phyloP scores from a whole-genome alignment of 2,329 filamentous ascomycete species.

The Trichophyton simii region DNA sequence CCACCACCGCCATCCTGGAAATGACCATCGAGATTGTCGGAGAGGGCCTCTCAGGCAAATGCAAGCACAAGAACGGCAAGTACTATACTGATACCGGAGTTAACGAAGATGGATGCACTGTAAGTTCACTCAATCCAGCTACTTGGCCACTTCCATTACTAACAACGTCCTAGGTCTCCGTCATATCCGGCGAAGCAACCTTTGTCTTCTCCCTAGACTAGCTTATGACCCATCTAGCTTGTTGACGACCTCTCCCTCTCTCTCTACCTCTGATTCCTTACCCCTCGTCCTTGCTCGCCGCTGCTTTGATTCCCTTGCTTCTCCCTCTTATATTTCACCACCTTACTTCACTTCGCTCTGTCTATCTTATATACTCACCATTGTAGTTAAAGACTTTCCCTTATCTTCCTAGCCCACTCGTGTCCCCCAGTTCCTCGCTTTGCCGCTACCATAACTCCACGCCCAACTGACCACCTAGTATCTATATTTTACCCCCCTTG shows the following conservation, averaged over 20 bases:
- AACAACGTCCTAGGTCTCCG: slow-evolving; percentile 30
- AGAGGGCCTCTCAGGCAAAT: slow-evolving; percentile 46
- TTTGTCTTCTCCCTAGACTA: slow-evolving; percentile 30
- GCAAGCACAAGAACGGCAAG: slow-evolving; percentile 52
- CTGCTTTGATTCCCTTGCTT: not conserved
- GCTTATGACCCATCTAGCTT: not conserved
- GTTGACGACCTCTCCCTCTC: not conserved
- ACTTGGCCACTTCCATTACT: not conserved
- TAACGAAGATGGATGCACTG: slow-evolving; percentile 61
- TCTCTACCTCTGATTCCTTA: no score
- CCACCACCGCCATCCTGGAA: slow-evolving; percentile 54
- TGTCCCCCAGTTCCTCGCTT: not conserved
- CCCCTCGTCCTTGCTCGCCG: not conserved
- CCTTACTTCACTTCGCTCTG: not conserved
- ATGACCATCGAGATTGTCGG: slow-evolving; percentile 69
- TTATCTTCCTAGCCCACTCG: not conserved
- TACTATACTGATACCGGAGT: slow-evolving; percentile 43
- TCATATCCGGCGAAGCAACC: slow-evolving; percentile 38
- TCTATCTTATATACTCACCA: not conserved
- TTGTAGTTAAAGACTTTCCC: not conserved
- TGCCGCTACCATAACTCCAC: not conserved
- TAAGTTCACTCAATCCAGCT: slow-evolving; percentile 39
- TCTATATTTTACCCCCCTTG: not conserved
- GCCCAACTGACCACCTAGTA: not conserved
- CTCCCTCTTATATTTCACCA: not conserved